phyloP scores from a whole-genome alignment of 768 basidiomycete species.

The Lactifluus piperatus region DNA sequence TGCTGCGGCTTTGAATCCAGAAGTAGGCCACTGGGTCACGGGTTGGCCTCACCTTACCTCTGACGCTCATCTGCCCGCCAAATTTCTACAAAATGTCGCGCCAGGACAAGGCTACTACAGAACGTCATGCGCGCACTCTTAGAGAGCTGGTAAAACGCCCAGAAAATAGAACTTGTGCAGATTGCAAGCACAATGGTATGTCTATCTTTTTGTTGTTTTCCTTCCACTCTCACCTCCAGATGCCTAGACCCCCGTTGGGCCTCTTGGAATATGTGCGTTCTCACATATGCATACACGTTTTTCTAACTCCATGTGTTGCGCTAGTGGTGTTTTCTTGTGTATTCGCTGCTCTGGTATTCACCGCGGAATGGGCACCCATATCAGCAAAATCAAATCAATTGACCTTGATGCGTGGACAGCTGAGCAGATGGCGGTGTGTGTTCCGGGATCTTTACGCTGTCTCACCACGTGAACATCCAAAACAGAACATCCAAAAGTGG shows the following conservation, averaged over 20 bases:
- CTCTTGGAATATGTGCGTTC: constrained; percentile 83
- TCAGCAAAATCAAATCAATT: constrained; percentile 93
- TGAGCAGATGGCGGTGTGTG: constrained; percentile 84
- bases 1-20: background rate
- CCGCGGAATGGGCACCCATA: constrained; percentile 96
- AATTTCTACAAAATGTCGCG: constrained; percentile 29
- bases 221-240: background rate
- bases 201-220: background rate
- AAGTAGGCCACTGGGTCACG: background rate
- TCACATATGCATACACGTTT: background rate
- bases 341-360: constrained; percentile 98
- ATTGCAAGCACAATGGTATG: constrained; percentile 94
- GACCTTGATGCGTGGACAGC: constrained; percentile 98
- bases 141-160: constrained; percentile 81
- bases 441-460: background rate
- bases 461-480: background rate
- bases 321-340: constrained; percentile 86
- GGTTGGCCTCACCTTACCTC: background rate
- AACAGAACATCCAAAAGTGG: constrained; percentile 82
- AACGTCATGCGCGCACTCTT: constrained; percentile 66
- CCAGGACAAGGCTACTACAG: constrained; percentile 83
- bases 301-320: background rate
- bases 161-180: constrained; percentile 92
- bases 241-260: constrained; percentile 90
- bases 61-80: background rate